Evolutionary conservation across 768 basidiomycete species (phyloP), one percentile per base, ranked within the genome.

Genomic region (Phlegmacium glaucopus): DNA sequence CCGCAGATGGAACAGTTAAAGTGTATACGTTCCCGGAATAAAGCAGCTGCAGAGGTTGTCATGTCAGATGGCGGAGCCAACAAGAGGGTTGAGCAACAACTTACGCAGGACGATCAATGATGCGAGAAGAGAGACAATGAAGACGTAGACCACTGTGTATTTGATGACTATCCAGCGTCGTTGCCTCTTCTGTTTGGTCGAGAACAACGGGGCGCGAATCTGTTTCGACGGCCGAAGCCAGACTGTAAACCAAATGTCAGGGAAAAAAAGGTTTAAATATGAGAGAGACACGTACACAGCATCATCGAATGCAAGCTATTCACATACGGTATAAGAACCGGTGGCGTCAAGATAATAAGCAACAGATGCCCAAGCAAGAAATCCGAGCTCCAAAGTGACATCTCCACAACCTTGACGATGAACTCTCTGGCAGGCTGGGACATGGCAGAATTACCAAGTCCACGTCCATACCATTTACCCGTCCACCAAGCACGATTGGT

Each of bases 401-500:
- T 90, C 70, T 98, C 95, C 54, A 98, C 91, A 49, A 95, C 90
- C 77, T 98, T 99, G 71, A 98, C 94, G 47, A 98, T 80, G 62
- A 89, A 96, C 75, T 98, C 96, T 63, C 96, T 86, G 47, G 91
- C 93, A 27, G 94, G 94, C 64, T 98, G 96, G 26, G 92, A 94
- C 63, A 95, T 83, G 30, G 90, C 92, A 28, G 90, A 87, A n/a
- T 78, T 78, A 11, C 95, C 95, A 15, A 99, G 75, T 25, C 92
- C 90, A 49, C 93, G 80, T 39, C 94, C 94, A 62, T 94, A 94
- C 96, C 96, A 97, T 73, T 89, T 87, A 52, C 94, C 94, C 13
- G 94, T 94, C 96, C 96, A 99, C 95, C 95, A 98, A 2, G 94
- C 94, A 51, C 90, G 79, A 72, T 98, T 98, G 22, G 91, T 94